These are phyloP conservation scores for Nelumbo lutea DNA, from an alignment of 164 flowering plant species.

Conservation along the genomic window DNA sequence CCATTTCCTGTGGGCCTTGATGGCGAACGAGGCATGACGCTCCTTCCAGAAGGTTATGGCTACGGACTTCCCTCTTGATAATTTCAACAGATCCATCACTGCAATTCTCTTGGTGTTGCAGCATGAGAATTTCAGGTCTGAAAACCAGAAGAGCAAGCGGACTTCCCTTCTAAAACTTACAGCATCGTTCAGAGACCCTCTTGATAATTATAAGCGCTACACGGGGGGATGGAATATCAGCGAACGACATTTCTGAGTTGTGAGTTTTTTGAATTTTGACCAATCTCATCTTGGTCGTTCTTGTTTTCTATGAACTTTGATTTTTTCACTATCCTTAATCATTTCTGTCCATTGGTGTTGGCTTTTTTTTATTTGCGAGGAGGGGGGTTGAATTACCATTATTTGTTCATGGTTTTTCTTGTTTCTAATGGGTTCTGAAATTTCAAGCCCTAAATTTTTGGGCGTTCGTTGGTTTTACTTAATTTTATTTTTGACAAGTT, in stretches of 20 bases:
- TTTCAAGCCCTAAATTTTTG: background rate
- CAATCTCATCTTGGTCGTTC: conserved; percentile 3
- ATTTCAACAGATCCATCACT: conserved; percentile 42
- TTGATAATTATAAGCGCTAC: conserved; percentile 30
- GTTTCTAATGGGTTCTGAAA: background rate
- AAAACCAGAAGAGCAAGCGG: conserved; percentile 22
- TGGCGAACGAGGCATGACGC: conserved; percentile 54
- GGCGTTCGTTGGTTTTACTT: no score
- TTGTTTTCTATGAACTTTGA: background rate
- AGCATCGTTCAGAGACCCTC: conserved; percentile 29
- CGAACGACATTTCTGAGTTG: conserved; percentile 39
- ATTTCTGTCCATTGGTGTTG: no score
- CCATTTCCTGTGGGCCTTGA: conserved; percentile 28
- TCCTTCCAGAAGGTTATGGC: conserved; percentile 59
- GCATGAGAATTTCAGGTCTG: conserved; percentile 25
- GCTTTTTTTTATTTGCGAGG: no score
- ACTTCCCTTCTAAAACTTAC: no score
- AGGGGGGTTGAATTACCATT: background rate
- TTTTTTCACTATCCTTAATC: background rate
- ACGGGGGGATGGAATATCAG: conserved; percentile 52
- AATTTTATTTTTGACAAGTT: no score
- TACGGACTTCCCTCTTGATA: no score
- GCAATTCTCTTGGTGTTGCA: conserved; percentile 49
- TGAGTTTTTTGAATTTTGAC: conserved; percentile 20
- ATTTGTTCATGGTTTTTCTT: background rate